Conservation (phyloP, 225 moss, liverwort and hornwort genomes). For the Ulota crispa region DNA sequence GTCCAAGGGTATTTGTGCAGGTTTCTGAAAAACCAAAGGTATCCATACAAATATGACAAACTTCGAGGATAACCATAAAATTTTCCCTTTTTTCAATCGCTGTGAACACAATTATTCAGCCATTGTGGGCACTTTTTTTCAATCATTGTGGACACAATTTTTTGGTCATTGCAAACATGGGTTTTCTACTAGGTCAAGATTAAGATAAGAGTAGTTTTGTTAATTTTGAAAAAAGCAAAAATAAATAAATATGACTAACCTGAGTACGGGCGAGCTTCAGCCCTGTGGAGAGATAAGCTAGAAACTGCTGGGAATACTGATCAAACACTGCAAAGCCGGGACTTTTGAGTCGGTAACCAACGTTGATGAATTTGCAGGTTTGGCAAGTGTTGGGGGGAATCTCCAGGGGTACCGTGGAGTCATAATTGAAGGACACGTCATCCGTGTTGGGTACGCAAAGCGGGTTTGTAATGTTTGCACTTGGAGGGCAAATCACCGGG, state of each 20-base stretch:
- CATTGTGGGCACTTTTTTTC: no score
- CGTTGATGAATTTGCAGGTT: conserved; percentile 31
- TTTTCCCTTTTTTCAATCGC: no score
- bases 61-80: no score
- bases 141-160: no score
- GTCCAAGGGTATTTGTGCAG: no score
- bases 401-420: not conserved
- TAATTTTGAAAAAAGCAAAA: not conserved
- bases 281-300: conserved; percentile 47
- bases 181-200: no score
- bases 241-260: not conserved
- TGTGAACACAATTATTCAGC: no score
- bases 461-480: conserved; percentile 10
- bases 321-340: conserved; percentile 66
- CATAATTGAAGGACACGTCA: not conserved
- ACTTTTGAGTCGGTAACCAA: conserved; percentile 70
- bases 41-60: no score
- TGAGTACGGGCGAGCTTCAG: conserved; percentile 39
- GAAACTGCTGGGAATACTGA: conserved; percentile 28
- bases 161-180: no score
- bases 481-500: not conserved
- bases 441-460: conserved; percentile 35
- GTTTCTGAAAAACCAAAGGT: no score
- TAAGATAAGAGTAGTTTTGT: not conserved
- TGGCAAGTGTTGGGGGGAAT: conserved; percentile 34